Base-by-base conservation (phyloP, 495 filamentous ascomycete genomes). In the Xylaria scruposa region DNA sequence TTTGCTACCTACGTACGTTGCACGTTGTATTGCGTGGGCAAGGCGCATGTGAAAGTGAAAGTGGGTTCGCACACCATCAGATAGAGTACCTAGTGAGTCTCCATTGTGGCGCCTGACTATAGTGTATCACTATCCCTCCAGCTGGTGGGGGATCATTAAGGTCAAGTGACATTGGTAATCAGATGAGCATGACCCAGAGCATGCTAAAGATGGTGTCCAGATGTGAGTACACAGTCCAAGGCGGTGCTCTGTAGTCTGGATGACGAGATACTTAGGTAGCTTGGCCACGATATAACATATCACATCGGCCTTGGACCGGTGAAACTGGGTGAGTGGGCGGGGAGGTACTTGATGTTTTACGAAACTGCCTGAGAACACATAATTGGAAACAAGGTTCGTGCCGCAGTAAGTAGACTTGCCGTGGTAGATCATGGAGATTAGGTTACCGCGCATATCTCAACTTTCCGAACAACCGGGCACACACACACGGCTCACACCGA, bases 41-140 rank as follows among this genome's bases (percentile, higher is more conserved):
- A n/a, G 44, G 33, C 15, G 60, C 68, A 64, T 63, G 59, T 64
- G 60, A 70, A 70, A 33, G 33, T 47, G 68, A 70, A 56, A 64
- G 46, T 70, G 68, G 68, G 61, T 15, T 64, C 40, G 38, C 60
- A 70, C 68, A 70, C 68, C 68, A 51, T 44, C n/a, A 31, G n/a
- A 56, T 21, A 54, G 47, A 67, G 10, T 21, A n/a, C 10, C 10
- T 42, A 42, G 38, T 42, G 5, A 21, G 67, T 21, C 53, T 61
- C 67, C 67, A 49, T 33, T 56, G 36, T 64, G 68, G 68, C 68
- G 60, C 68, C 59, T 70, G 68, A 64, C 68, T 40, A 15, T 51
- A 38, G 60, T 26, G 56, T 62, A 70, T 53, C 67, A 62, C 68
- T 46, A 70, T 64, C 40, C 42, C 26, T 8, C 17, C 47, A 54